Base-by-base conservation (phyloP, 345 rosid genomes). In the Murraya paniculata region DNA sequence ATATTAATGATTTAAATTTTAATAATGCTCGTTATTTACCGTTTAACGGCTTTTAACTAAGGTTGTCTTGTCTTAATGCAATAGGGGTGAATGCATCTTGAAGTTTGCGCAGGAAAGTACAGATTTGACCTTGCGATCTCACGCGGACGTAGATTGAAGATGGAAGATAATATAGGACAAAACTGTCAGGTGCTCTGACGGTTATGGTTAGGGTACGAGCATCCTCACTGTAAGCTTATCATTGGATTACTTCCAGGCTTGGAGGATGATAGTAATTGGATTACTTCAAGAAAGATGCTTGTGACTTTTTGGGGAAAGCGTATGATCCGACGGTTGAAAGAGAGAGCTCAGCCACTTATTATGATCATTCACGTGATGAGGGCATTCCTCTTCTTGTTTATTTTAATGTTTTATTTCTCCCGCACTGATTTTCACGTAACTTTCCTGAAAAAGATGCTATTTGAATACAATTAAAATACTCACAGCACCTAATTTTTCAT, bases 11-110 rank as follows among this genome's bases (percentile, higher is more conserved):
- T 25, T 21, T 14, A 14, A 9, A 9, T 9, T 53, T 45, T 60
- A 25, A 25, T 21, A 45, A 21, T 45, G 59, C 68, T 45, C 48
- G 70, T 48, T 62, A 18, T 74, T 74, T 77, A 53, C 78, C 73
- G 81, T 76, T 83, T 68, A 71, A 76, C 80, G 67, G 60, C 81
- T 31, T 76, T 35, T 19, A 5, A 33, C 58, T 33, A 62, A 72
- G 72, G 74, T 59, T 68, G 74, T 76, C 50, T 45, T 45, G 50
- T 13, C 50, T n/a, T n/a, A 14, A 5, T 30, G 65, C 2, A 27
- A 24, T 2, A 19, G 13, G 9, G 24, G 4, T 45, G 68, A 62
- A 31, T 21, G 25, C 25, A 2, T 10, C 59, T 58, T 9, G 66
- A 2, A 10, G 57, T 0, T 58, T 27, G 45, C 27, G 39, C 0